phyloP scores from a whole-genome alignment of 805 yeast genomes.

The Schizosaccharomyces lindneri region DNA sequence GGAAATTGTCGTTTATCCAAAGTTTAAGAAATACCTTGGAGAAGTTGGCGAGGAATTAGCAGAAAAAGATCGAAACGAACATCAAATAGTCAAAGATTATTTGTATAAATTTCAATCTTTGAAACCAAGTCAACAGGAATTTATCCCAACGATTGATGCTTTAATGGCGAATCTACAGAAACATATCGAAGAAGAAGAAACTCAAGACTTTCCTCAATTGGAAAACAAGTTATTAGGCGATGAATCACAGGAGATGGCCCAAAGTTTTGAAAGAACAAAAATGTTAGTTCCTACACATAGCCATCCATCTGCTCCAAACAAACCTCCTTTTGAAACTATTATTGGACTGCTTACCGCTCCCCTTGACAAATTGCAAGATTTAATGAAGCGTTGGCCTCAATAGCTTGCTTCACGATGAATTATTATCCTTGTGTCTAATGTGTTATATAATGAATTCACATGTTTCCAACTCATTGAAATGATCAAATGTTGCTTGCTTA shows the following conservation, averaged over 20 bases:
- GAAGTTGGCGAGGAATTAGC: conserved; percentile 1
- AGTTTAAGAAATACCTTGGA: conserved; percentile 3
- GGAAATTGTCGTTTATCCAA: conserved; percentile 3
- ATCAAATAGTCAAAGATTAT: conserved; percentile 1
- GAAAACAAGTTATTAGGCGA: not conserved
- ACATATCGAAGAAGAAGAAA: conserved; percentile 2
- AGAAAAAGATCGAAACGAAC: conserved; percentile 1
- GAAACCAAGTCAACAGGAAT: not conserved
- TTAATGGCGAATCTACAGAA: not conserved
- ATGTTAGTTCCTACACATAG: conserved; percentile 3
- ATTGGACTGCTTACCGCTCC: conserved; percentile 3
- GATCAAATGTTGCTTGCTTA: too few species aligned
- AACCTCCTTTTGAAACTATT: conserved; percentile 3
- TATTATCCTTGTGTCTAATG: too few species aligned
- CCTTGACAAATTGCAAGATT: not conserved
- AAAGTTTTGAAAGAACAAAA: not conserved
- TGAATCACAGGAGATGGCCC: not conserved
- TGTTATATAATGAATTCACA: too few species aligned
- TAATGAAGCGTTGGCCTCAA: not conserved
- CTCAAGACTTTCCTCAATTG: not conserved
- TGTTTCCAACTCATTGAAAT: too few species aligned
- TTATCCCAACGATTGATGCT: not conserved
- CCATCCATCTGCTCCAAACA: conserved; percentile 4
- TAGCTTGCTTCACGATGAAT: not conserved
- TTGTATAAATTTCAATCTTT: conserved; percentile 1